phyloP scores from a whole-genome alignment of 1,284 basidiomycete genomes.

The Marasmius sp. region DNA sequence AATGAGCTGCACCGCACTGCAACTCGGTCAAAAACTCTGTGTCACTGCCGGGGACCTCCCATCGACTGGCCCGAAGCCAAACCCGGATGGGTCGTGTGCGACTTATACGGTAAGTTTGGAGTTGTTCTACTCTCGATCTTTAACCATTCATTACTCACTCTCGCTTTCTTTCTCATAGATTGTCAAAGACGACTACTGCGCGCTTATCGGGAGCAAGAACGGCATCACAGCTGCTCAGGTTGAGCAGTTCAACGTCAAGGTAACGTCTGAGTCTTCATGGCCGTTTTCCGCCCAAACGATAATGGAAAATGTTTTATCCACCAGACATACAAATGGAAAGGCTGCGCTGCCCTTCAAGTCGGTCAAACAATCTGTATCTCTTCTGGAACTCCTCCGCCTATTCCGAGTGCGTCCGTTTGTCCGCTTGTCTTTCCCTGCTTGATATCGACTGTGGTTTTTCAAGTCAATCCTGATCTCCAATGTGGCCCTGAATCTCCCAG shows the following conservation, averaged over 20 bases:
- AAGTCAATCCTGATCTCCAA: conserved; percentile 13
- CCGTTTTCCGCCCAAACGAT: background rate
- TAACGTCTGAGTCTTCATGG: conserved; percentile 11
- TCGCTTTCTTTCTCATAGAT: too few relatives aligned
- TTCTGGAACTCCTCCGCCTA: conserved; percentile 13
- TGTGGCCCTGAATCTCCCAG: conserved; percentile 14
- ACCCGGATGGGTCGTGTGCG: conserved; percentile 12
- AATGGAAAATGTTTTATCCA: background rate
- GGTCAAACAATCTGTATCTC: conserved; percentile 13
- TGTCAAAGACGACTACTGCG: background rate
- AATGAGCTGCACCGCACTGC: background rate
- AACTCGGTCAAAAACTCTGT: conserved; percentile 7
- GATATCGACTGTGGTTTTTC: background rate
- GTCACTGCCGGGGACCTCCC: conserved; percentile 10
- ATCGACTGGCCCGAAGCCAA: conserved; percentile 8
- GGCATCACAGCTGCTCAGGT: conserved; percentile 12
- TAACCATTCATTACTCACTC: too few relatives aligned
- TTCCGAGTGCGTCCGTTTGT: conserved; percentile 6
- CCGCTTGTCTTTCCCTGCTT: background rate
- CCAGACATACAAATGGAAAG: background rate
- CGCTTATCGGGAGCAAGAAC: conserved; percentile 9
- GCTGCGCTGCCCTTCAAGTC: conserved; percentile 14
- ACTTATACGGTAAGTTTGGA: conserved; percentile 7
- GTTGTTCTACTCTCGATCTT: conserved; percentile 13
- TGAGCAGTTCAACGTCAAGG: conserved; percentile 14